These are phyloP conservation scores for Hymenoscyphus fraxineus DNA, from an alignment of 2,329 filamentous ascomycete species.

Conservation along the genomic window DNA sequence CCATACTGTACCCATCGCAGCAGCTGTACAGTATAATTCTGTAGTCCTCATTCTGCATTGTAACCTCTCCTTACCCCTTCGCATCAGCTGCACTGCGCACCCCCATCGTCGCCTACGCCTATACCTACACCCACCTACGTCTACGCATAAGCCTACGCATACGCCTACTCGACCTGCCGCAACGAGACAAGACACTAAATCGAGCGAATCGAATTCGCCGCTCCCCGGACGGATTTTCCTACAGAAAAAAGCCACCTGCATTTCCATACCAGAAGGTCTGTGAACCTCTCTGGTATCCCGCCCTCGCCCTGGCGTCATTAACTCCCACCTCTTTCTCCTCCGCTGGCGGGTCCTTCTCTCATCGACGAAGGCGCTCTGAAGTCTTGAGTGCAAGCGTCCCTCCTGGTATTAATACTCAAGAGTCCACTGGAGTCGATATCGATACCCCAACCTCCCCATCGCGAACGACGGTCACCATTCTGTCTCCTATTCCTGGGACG, in stretches of 20 bases:
- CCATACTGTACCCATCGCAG: neutral
- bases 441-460: conserved; percentile 18
- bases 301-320: conserved; percentile 49
- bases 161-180: neutral
- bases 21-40: neutral
- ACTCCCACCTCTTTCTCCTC: conserved; percentile 48
- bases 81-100: too few species aligned
- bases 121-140: neutral
- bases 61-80: too few species aligned
- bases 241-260: neutral
- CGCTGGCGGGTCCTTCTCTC: conserved; percentile 30
- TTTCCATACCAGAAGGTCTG: conserved; percentile 27
- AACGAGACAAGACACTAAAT: neutral
- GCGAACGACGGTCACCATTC: conserved; percentile 19
- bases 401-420: conserved; percentile 24
- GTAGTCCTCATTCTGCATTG: neutral
- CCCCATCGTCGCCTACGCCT: too few species aligned
- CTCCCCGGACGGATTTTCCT: neutral
- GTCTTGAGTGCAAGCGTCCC: conserved; percentile 31
- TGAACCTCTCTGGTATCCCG: conserved; percentile 30
- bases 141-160: neutral
- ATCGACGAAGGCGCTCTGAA: conserved; percentile 35
- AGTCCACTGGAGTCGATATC: conserved; percentile 16
- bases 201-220: neutral
- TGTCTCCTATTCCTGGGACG: conserved; percentile 42